Base-by-base conservation (phyloP, 495 filamentous ascomycete species). In the Hyaloscypha finlandica region DNA sequence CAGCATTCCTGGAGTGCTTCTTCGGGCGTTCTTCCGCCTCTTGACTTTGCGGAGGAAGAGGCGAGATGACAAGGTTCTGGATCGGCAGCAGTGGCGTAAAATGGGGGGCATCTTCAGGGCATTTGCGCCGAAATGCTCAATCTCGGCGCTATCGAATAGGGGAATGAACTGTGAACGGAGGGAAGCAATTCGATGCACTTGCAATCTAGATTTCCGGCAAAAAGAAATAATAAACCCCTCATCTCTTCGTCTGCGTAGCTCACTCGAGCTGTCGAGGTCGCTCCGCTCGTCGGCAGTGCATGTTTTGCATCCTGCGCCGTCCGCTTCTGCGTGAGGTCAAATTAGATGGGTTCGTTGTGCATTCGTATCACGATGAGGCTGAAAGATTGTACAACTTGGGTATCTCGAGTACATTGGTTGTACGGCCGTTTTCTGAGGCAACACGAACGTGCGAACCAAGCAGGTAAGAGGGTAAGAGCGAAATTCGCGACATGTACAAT, bases 321-420 rank as follows among this genome's bases (percentile, higher is more conserved):
- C n/a, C 19, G 20, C 20, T 56, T 25, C 30, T 1, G 53, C 8
- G 30, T 56, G 30, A 29, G 20, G 16, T 29, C 20, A 53, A 4
- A 53, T 53, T 1, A 53, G 6, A 4, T 6, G 2, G 22, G 19
- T 25, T 25, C 25, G 19, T 53, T 5, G 51, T 29, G 22, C 19
- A 56, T 29, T 14, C 6, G 20, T 32, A 32, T 56, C 53, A 56
- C 30, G 25, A 56, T 56, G 53, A 56, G 53, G 53, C 53, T 56
- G 53, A 56, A 32, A 56, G 30, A 12, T 56, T 16, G 25, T 11
- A 25, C 53, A 6, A 53, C 20, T 8, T 32, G 30, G 3, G 1
- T 56, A 56, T 16, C 16, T 19, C 16, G 42, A 48, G 8, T 4
- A 3, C 16, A 25, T 19, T 14, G 42, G 42, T 48, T 48, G 9